Evolutionary conservation across 192 early-diverging fungal species (phyloP), one percentile per base, ranked within the genome.

Genomic region (Coemansia interrupta): DNA sequence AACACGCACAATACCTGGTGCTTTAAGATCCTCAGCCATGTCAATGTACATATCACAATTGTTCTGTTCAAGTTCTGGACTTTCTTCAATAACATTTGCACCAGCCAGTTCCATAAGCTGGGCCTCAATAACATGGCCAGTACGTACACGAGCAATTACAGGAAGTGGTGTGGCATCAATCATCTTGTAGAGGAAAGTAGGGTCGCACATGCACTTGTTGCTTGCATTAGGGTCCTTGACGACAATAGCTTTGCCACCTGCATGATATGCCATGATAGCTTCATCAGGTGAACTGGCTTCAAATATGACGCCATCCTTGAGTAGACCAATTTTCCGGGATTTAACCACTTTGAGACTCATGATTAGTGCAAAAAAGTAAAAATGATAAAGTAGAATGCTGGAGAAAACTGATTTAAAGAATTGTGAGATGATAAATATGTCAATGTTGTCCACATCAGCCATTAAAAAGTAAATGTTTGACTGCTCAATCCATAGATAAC

Each of bases 291-390:
- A 92, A 63, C 95, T 86, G 14, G 97, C 96, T 79, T 97, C 96
- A 94, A 99, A 97, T 76, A 99, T 97, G 17, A 99, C 96, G 59
- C 97, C 97, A 54, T 93, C 94, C 89, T 97, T 98, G 70, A 98
- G 85, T 88, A 92, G 94, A 1, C 4, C 3, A n/a, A 29, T 28
- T 11, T 28, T 49, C 11, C 13, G 2, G 15, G 47, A 1, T 28
- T 29, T 49, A n/a, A n/a, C n/a, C 22, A 49, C 4, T 9, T n/a
- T 9, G 13, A 10, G 47, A 49, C 17, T 44, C 19, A 44, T 19
- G 9, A 17, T 44, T 44, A n/a, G 43, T n/a, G 2, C 38, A 44
- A 44, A 44, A 26, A 26, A 26, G 26, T 26, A 26, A 4, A 26
- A n/a, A n/a, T n/a, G n/a, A 26, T 26, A 26, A 26, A 26, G 4